Evolutionary conservation across 345 rosid genomes (phyloP).

Genomic region (Eucalyptus melliodora): DNA sequence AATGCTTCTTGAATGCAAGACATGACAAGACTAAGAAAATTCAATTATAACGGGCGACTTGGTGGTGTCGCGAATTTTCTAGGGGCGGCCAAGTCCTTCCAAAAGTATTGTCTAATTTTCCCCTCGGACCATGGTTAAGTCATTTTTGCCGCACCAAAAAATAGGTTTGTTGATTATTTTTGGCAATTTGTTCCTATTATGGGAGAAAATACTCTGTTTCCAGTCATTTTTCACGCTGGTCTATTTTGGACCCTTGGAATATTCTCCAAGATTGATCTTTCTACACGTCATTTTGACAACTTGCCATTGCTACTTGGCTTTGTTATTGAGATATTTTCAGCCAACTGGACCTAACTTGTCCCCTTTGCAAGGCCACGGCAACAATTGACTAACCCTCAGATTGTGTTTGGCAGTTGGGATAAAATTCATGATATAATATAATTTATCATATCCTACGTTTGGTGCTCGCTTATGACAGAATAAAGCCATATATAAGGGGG

Average conservation of each 20-base stretch:
- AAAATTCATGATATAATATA: too few species aligned
- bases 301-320: neutral
- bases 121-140: neutral
- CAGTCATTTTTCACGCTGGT: neutral
- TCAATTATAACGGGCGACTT: rapidly evolving
- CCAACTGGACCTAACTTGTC: neutral
- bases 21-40: neutral
- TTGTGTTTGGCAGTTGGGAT: too few species aligned
- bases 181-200: too few species aligned
- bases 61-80: neutral
- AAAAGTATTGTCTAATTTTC: neutral
- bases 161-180: too few species aligned
- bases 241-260: neutral
- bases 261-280: neutral
- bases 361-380: neutral
- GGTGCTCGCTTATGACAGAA: too few species aligned
- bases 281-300: neutral
- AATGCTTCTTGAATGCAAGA: neutral
- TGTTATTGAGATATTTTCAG: neutral
- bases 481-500: too few species aligned
- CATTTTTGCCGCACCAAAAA: neutral
- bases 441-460: too few species aligned
- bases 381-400: neutral
- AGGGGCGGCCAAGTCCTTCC: neutral
- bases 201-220: neutral